A percentile compares a stretch with the other conserved stretches of the same genome.
Evolutionary conservation across 2,329 filamentous ascomycete genomes (phyloP).

Genomic region (Rhynchosporium secalis): DNA sequence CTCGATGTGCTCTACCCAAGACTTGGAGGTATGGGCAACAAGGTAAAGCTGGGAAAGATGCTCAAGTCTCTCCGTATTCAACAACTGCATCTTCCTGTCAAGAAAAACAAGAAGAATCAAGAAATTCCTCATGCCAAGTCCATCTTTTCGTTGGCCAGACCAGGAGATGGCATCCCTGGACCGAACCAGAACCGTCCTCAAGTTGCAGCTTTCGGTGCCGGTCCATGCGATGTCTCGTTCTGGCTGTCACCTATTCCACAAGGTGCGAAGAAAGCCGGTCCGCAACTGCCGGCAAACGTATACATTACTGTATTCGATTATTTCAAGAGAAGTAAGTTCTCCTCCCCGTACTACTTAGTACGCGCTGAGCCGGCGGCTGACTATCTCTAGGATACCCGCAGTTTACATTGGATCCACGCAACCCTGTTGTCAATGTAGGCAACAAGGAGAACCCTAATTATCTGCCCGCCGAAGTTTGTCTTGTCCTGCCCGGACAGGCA

Average conservation of each 20-base stretch:
- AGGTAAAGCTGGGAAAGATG: conserved; percentile 26
- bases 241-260: conserved; percentile 45
- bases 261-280: conserved; percentile 36
- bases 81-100: conserved; percentile 42
- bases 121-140: conserved; percentile 45
- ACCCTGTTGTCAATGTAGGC: conserved; percentile 68
- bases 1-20: conserved; percentile 43
- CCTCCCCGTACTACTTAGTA: neutral
- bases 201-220: conserved; percentile 44
- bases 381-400: conserved; percentile 52
- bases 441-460: conserved; percentile 57
- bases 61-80: conserved; percentile 45
- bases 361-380: neutral
- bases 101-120: conserved; percentile 40
- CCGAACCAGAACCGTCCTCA: conserved; percentile 41
- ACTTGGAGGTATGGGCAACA: conserved; percentile 33
- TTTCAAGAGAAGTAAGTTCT: conserved; percentile 47
- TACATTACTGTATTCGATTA: conserved; percentile 59
- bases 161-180: conserved; percentile 40
- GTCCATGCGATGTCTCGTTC: conserved; percentile 55
- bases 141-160: conserved; percentile 48
- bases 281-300: conserved; percentile 36
- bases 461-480: conserved; percentile 65
- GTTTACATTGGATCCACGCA: conserved; percentile 47
- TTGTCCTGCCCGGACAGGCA: conserved; percentile 63